These are phyloP conservation scores for Penicillium arizonense DNA, from an alignment of 495 filamentous ascomycete species.

Conservation along the genomic window DNA sequence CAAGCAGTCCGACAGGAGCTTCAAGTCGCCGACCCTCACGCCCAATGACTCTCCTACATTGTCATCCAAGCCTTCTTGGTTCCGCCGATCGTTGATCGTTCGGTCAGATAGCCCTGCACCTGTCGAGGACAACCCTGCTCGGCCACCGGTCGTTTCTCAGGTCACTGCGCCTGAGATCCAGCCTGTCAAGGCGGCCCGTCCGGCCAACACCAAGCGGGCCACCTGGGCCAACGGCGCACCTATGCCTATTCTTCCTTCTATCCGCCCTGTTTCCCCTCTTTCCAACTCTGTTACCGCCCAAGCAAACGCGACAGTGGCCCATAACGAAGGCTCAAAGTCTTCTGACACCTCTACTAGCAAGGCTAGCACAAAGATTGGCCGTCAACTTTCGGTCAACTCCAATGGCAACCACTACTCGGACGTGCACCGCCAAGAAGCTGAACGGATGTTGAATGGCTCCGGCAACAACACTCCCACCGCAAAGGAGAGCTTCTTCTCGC, in stretches of 20 bases:
- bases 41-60: slow-evolving; percentile 65
- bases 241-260: slow-evolving; percentile 97
- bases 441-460: slow-evolving; percentile 84
- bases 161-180: slow-evolving; percentile 49
- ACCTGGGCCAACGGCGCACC: slow-evolving; percentile 92
- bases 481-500: slow-evolving; percentile 96
- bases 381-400: slow-evolving; percentile 95
- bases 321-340: slow-evolving; percentile 23
- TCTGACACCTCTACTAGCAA: slow-evolving; percentile 50
- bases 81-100: slow-evolving; percentile 86
- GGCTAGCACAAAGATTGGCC: slow-evolving; percentile 85
- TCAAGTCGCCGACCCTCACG: slow-evolving; percentile 59
- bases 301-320: slow-evolving; percentile 51
- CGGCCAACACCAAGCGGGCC: slow-evolving; percentile 67
- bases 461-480: slow-evolving; percentile 60
- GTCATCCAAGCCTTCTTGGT: slow-evolving; percentile 89
- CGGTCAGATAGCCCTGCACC: slow-evolving; percentile 58
- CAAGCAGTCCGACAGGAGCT: slow-evolving; percentile 80
- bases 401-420: slow-evolving; percentile 87
- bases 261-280: slow-evolving; percentile 89
- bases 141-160: slow-evolving; percentile 52
- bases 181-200: slow-evolving; percentile 52
- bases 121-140: slow-evolving; percentile 33
- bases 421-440: slow-evolving; percentile 84
- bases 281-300: slow-evolving; percentile 92